Base-by-base conservation (phyloP, 2,329 filamentous ascomycete species). In the Xylaria digitata region DNA sequence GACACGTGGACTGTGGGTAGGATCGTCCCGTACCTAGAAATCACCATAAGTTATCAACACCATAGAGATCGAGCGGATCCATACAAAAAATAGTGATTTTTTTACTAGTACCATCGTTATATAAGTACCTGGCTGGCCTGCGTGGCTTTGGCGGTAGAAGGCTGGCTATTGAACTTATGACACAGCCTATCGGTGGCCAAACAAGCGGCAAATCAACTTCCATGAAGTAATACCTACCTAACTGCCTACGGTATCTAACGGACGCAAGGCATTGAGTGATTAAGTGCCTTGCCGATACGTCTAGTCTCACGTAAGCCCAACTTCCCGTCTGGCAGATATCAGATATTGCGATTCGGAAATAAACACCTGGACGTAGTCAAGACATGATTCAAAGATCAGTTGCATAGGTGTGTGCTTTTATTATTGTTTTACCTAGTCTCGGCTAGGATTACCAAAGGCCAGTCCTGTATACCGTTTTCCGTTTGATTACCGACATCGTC, bases 301-400 rank as follows among this genome's bases (percentile, higher is more conserved):
- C 11, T 5, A 7, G 23, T 43, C 53, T 55, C 53, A 55, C 53
- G 37, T 55, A 17, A 55, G 37, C 37, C 4, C 37, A 9, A 40
- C 37, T 15, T 40, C 37, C 34, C 37, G 13, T 40, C 37, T 13
- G 37, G 37, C 13, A 40, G 37, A 40, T 3, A 40, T 40, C 4
- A 17, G 19, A 40, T 49, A 37, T 42, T 4, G 15, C 52, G 34
- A 21, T 15, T 23, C 15, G n/a, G 6, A 55, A 13, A 46, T 40
- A 32, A 45, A 45, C 30, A 21, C n/a, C 23, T 40, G 55, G 43
- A 55, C 43, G 32, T 37, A 40, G 11, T 30, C 26, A 61, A 32
- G 17, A 61, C 21, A n/a, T 34, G 9, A 46, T 46, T 21, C 23
- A 6, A 15, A 32, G 7, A 26, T 50, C 5, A 15, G 46, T 15